phyloP scores from a whole-genome alignment of 106 monocot species.

The Alisma plantagoaquatica region DNA sequence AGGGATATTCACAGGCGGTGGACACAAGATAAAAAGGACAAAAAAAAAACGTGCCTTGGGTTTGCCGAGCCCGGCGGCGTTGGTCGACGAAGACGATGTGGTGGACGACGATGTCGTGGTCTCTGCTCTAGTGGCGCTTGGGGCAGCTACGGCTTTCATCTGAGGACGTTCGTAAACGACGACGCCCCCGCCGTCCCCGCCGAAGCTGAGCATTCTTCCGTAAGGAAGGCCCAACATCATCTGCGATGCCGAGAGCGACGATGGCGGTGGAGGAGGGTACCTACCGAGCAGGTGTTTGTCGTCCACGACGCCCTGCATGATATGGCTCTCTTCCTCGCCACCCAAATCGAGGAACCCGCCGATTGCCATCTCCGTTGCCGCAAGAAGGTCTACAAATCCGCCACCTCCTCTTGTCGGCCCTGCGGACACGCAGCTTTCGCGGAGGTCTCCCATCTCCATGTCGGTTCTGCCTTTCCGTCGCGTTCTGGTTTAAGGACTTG shows the following conservation, averaged over 20 bases:
- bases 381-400: no score
- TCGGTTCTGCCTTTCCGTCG: no score
- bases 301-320: no score
- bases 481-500: no score
- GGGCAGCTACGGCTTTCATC: neutral
- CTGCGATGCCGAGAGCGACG: neutral
- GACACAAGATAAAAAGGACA: neutral
- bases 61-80: conserved; percentile 1
- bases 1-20: no score
- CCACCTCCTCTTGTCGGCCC: no score
- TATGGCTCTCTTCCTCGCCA: neutral
- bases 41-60: conserved; percentile 9
- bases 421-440: no score
- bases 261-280: neutral
- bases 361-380: no score
- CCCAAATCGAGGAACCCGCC: conserved; percentile 5
- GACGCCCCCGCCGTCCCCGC: conserved; percentile 5
- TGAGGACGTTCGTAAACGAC: neutral
- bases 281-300: neutral
- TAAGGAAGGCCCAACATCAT: no score
- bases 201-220: conserved; percentile 10
- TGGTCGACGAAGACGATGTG: conserved; percentile 10
- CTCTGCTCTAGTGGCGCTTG: neutral
- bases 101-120: conserved; percentile 2
- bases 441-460: no score